phyloP scores from a whole-genome alignment of 768 basidiomycete species.

The Austroboletus eburneus region DNA sequence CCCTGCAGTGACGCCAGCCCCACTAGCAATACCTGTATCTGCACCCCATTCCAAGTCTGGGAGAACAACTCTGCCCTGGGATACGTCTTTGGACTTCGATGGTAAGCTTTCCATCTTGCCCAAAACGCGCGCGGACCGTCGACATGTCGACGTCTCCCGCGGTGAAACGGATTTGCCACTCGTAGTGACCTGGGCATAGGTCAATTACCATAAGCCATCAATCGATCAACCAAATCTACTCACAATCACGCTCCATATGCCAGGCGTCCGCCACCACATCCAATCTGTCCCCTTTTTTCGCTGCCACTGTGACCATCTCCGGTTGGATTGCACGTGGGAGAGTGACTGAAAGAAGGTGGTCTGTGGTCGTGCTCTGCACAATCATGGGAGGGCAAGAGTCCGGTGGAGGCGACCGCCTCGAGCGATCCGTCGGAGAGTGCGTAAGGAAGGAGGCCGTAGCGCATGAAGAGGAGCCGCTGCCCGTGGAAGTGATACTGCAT shows the following conservation, averaged over 20 bases:
- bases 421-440: slow-evolving; percentile 29
- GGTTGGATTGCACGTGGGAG: slow-evolving; percentile 47
- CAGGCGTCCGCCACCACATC: slow-evolving; percentile 59
- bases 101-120: slow-evolving; percentile 41
- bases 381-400: slow-evolving; percentile 41
- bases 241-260: slow-evolving; percentile 58
- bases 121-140: slow-evolving; percentile 47
- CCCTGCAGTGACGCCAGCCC: neutral
- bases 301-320: slow-evolving; percentile 63
- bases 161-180: slow-evolving; percentile 56
- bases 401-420: slow-evolving; percentile 29
- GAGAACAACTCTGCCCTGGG: slow-evolving; percentile 24
- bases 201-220: slow-evolving; percentile 2
- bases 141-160: slow-evolving; percentile 53
- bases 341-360: slow-evolving; percentile 44
- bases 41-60: slow-evolving; percentile 26
- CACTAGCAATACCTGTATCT: slow-evolving; percentile 25
- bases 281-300: slow-evolving; percentile 54
- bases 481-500: slow-evolving; percentile 16
- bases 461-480: slow-evolving; percentile 12
- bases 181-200: slow-evolving; percentile 47
- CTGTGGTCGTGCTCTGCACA: slow-evolving; percentile 36
- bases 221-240: slow-evolving; percentile 24
- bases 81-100: slow-evolving; percentile 39
- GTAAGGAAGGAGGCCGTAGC: slow-evolving; percentile 14